phyloP scores from a whole-genome alignment of 768 basidiomycete genomes.

The Termitomyces sp. region DNA sequence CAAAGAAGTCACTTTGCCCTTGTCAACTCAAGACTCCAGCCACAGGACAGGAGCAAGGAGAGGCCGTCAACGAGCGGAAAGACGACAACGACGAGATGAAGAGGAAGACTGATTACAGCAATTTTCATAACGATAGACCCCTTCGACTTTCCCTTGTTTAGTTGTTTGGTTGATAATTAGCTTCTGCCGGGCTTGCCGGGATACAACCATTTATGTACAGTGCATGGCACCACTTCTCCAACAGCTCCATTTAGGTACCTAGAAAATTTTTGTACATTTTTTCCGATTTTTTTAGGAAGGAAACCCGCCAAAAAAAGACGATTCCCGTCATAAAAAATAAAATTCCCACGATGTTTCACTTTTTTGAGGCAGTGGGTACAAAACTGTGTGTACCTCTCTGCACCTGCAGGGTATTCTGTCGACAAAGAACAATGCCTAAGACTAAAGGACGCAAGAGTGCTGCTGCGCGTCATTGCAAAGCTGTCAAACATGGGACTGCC shows the following conservation, averaged over 20 bases:
- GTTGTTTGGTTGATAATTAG: no score
- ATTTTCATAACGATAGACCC: no score
- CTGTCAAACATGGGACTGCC: background rate
- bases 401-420: no score
- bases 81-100: no score
- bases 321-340: background rate
- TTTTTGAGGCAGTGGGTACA: background rate
- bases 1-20: background rate
- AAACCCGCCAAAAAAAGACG: background rate
- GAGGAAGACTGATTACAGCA: no score
- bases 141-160: no score
- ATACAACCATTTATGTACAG: no score
- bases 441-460: background rate
- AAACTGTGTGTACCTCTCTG: background rate
- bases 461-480: background rate
- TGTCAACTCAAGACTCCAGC: background rate
- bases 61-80: no score
- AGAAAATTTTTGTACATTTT: background rate
- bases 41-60: background rate
- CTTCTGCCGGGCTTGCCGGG: no score
- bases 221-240: background rate
- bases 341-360: background rate
- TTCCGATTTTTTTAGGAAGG: background rate
- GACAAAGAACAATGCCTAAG: background rate
- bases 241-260: background rate